A percentile compares a stretch with the other conserved stretches of the same genome.
Conservation (phyloP, 768 basidiomycete species). For the Boletus bicolor region DNA sequence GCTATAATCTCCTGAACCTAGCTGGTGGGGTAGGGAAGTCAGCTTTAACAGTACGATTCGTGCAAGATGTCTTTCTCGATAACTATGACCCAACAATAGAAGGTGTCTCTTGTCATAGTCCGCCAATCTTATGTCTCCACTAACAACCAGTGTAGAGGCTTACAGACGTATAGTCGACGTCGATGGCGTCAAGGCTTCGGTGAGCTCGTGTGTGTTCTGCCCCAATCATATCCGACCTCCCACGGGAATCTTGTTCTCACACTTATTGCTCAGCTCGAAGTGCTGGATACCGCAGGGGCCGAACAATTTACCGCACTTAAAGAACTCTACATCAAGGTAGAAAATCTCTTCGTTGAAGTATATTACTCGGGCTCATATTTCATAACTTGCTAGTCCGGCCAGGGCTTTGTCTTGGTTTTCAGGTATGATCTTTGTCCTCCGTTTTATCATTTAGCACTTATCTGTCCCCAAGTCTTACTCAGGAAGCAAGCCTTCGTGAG, state of each 20-base stretch:
- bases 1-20: constrained; percentile 27
- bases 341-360: background rate
- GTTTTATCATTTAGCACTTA: background rate
- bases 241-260: constrained; percentile 13
- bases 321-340: constrained; percentile 78
- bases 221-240: constrained; percentile 2
- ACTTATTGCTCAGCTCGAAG: constrained; percentile 56
- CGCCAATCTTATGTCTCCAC: background rate
- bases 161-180: constrained; percentile 65
- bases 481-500: constrained; percentile 78
- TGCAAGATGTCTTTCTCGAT: constrained; percentile 68
- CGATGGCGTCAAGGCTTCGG: constrained; percentile 61
- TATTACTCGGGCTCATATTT: background rate
- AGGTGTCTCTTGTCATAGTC: constrained; percentile 41
- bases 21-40: constrained; percentile 91
- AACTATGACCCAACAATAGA: constrained; percentile 84
- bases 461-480: constrained; percentile 55
- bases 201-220: constrained; percentile 34
- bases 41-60: constrained; percentile 77
- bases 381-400: constrained; percentile 46
- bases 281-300: constrained; percentile 82
- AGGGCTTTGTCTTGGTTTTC: constrained; percentile 82
- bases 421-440: constrained; percentile 43
- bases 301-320: constrained; percentile 81
- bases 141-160: constrained; percentile 48